Conservation (phyloP, 768 basidiomycete species). For the Mycena crocata region DNA sequence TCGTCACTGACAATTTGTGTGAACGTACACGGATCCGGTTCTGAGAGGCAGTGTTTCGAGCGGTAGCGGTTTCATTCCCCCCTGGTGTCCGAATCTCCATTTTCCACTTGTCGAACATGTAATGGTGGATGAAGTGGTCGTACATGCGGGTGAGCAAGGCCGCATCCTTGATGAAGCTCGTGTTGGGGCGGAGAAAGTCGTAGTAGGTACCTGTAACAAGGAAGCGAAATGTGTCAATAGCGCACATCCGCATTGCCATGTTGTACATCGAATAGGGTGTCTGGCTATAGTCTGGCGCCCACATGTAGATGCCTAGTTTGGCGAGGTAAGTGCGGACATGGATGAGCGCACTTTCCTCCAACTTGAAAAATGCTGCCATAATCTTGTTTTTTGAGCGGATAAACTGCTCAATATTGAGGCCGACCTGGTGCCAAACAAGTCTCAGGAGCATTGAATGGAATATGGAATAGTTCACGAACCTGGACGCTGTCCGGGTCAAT, state of each 20-base stretch:
- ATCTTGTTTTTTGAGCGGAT: constrained; percentile 5
- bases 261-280: too few relatives aligned
- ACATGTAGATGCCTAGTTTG: neutral
- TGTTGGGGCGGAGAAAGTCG: constrained; percentile 19
- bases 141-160: constrained; percentile 7
- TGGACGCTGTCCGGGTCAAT: constrained; percentile 6
- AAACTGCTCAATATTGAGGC: neutral
- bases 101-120: constrained; percentile 13
- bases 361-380: neutral
- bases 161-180: constrained; percentile 3
- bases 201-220: too few relatives aligned
- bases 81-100: constrained; percentile 14
- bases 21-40: constrained; percentile 10
- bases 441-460: neutral
- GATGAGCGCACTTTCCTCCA: constrained; percentile 14
- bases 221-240: constrained; percentile 25
- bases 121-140: constrained; percentile 24
- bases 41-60: constrained; percentile 3
- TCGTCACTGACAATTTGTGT: too few relatives aligned
- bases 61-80: neutral
- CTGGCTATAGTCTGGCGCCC: constrained; percentile 19
- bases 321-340: constrained; percentile 4
- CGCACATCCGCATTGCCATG: constrained; percentile 12
- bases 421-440: too few relatives aligned
- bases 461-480: neutral